Conservation (phyloP, 495 filamentous ascomycete species). For the Umbilicaria muhlenbergii region DNA sequence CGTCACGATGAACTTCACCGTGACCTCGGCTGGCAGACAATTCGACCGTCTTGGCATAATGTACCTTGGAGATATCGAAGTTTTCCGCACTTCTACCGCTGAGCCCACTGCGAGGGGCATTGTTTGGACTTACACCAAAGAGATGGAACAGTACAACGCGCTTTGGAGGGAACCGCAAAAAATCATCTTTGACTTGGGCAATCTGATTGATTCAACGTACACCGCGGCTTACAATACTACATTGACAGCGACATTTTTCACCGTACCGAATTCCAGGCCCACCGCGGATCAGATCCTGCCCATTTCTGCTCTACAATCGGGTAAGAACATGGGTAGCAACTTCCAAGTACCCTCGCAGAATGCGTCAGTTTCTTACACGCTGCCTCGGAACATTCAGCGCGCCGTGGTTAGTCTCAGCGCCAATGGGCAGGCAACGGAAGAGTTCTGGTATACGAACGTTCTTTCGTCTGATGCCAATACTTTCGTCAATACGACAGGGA, state of each 20-base stretch:
- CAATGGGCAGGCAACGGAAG: conserved; percentile 62
- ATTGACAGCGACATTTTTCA: conserved; percentile 63
- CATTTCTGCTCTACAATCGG: conserved; percentile 46
- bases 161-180: conserved; percentile 55
- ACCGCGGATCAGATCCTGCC: conserved; percentile 59
- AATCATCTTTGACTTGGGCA: conserved; percentile 73
- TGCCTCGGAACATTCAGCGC: conserved; percentile 47
- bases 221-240: conserved; percentile 74
- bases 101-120: conserved; percentile 64
- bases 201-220: conserved; percentile 57
- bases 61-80: conserved; percentile 67
- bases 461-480: conserved; percentile 44
- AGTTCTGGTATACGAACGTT: conserved; percentile 86
- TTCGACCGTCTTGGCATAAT: conserved; percentile 69
- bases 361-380: conserved; percentile 34
- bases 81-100: conserved; percentile 77
- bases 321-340: conserved; percentile 39
- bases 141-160: conserved; percentile 58
- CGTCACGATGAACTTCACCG: conserved; percentile 68
- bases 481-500: conserved; percentile 39
- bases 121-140: conserved; percentile 63
- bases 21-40: conserved; percentile 57
- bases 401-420: conserved; percentile 66
- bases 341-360: conserved; percentile 55
- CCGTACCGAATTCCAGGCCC: conserved; percentile 23